These are phyloP conservation scores for Sporothrix mexicana DNA, from an alignment of 2,329 filamentous ascomycete genomes.

Conservation along the genomic window DNA sequence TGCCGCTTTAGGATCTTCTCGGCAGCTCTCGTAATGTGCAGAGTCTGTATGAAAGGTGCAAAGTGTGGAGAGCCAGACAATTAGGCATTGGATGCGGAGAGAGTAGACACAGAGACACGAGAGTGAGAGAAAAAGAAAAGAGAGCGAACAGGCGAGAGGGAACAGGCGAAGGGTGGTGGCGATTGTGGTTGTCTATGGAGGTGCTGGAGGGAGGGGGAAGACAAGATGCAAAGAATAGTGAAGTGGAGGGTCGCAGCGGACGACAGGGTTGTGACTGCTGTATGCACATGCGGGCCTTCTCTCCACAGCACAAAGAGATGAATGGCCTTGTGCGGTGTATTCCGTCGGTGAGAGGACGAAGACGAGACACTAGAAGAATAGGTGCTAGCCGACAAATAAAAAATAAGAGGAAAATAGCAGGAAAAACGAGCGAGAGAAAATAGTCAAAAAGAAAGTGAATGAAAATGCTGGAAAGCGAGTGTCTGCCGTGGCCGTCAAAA, in stretches of 20 bases:
- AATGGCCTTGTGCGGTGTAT: slow-evolving; percentile 18
- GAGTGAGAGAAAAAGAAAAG: background rate
- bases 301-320: background rate
- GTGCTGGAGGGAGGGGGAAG: background rate
- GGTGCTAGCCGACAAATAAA: background rate
- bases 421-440: background rate
- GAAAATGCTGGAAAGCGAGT: background rate
- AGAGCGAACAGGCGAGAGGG: background rate
- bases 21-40: slow-evolving; percentile 13
- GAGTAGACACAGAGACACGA: slow-evolving; percentile 6
- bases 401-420: background rate
- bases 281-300: slow-evolving; percentile 13
- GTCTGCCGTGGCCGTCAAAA: background rate
- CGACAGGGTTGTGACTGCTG: background rate
- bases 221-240: slow-evolving; percentile 1
- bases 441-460: background rate
- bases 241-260: background rate
- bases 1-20: background rate
- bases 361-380: background rate
- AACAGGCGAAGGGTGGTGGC: background rate
- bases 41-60: background rate
- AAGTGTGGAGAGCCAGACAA: slow-evolving; percentile 22
- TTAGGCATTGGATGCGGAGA: slow-evolving; percentile 19
- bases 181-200: background rate
- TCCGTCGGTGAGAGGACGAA: slow-evolving; percentile 23